Base-by-base conservation (phyloP, 1,284 basidiomycete species). In the Rhodotorula sp. region DNA sequence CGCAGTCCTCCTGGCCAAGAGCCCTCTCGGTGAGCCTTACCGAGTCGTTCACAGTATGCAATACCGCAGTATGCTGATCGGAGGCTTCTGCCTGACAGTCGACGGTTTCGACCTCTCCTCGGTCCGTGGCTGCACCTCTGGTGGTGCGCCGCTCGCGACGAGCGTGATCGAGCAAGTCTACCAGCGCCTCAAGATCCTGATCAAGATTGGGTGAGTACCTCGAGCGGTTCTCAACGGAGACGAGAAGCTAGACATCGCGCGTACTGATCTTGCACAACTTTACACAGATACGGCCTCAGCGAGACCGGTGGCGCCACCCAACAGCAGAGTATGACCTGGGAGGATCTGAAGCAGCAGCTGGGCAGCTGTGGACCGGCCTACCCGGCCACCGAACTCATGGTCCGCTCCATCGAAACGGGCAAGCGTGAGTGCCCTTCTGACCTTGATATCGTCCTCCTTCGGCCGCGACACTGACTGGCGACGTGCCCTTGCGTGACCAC, bases 91-190 rank as follows among this genome's bases (percentile, higher is more conserved):
- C 26, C 15, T 34, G 26, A 1, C 57, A 69, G 67, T 79, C 46
- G 67, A 74, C 48, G 76, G 76, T 21, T 80, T 78, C 69, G 80
- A 82, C 63, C 73, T 83, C 1, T 79, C 78, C 4, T 79, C 78
- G 62, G 80, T 83, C 15, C 72, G 72, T 29, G 80, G 78, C 21
- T 79, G 80, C 67, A 79, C 80, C 6, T 80, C 79, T 1, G 82
- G 82, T 29, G 82, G 82, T 23, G 82, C 82, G 1, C 82, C 81
- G 0, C 75, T 82, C 10, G 78, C 80, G 0, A 71, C 77, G 18
- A 79, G 79, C 39, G 79, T 82, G 47, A 80, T 83, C 48, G 68
- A 76, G 52, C 76, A 77, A 54, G 80, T 83, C 3, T 81, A 79
- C 71, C 75, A 81, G 57, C 76, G 81, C 0, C 79, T 79, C 14